A percentile compares a stretch with the other conserved stretches of the same genome.
Evolutionary conservation across 2,329 filamentous ascomycete species (phyloP).

Genomic region (Fusarium nelsonii): DNA sequence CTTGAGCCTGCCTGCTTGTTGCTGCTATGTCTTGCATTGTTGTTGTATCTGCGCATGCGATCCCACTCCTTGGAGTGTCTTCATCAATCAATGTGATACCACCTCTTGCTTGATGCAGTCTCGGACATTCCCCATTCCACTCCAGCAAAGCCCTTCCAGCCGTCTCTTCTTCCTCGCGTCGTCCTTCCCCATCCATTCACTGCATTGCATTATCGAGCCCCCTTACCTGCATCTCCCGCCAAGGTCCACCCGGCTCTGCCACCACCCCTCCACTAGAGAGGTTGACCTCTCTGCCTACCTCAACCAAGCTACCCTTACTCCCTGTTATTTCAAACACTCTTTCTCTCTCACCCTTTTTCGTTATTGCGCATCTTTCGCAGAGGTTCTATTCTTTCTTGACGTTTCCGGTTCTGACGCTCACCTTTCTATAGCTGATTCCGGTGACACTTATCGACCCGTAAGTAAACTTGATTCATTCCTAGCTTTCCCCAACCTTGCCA

Average conservation of each 20-base stretch:
- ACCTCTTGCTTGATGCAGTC: conserved; percentile 52
- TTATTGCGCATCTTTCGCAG: conserved; percentile 43
- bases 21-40: conserved; percentile 39
- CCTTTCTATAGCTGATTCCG: conserved; percentile 68
- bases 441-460: conserved; percentile 72
- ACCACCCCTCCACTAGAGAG: conserved; percentile 53
- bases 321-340: conserved; percentile 52
- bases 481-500: conserved; percentile 21
- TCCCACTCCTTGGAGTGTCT: conserved; percentile 50
- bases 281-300: conserved; percentile 41
- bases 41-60: conserved; percentile 37
- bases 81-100: conserved; percentile 54
- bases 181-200: conserved; percentile 47
- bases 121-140: conserved; percentile 50
- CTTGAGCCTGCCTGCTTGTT: conserved; percentile 26
- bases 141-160: conserved; percentile 47
- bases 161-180: conserved; percentile 50
- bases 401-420: conserved; percentile 47
- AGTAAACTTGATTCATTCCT: conserved; percentile 52
- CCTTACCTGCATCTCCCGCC: conserved; percentile 61
- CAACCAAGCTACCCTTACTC: conserved; percentile 49
- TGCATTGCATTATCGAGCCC: conserved; percentile 53
- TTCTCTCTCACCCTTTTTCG: conserved; percentile 45
- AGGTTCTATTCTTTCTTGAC: conserved; percentile 43
- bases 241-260: conserved; percentile 58